A percentile compares a stretch with the other conserved stretches of the same genome.
These are phyloP conservation scores for Penicillium hesseltinei DNA, from an alignment of 2,329 filamentous ascomycete species.

Conservation along the genomic window DNA sequence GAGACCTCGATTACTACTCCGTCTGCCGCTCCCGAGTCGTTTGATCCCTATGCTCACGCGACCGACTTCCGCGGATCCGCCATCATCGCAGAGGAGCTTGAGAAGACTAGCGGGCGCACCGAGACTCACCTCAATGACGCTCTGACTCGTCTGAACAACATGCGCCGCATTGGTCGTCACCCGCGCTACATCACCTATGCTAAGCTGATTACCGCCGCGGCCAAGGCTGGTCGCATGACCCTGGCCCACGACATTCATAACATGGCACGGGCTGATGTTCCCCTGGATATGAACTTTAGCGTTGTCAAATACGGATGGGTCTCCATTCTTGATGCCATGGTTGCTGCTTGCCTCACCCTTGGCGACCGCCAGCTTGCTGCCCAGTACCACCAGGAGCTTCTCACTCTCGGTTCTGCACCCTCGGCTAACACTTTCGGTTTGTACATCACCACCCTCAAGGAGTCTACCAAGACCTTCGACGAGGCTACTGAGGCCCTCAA, in stretches of 20 bases:
- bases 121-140: conserved; percentile 76
- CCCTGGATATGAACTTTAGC: conserved; percentile 77
- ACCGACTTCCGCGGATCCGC: conserved; percentile 94
- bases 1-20: conserved; percentile 54
- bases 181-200: conserved; percentile 95
- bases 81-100: conserved; percentile 83
- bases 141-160: conserved; percentile 81
- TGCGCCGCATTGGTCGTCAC: conserved; percentile 86
- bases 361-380: conserved; percentile 78
- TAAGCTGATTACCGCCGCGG: conserved; percentile 87
- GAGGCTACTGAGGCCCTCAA: conserved; percentile 95
- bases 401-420: conserved; percentile 85
- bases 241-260: conserved; percentile 81
- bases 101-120: conserved; percentile 72
- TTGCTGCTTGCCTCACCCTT: conserved; percentile 81
- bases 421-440: conserved; percentile 97
- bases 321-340: conserved; percentile 93
- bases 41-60: conserved; percentile 84
- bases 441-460: conserved; percentile 98
- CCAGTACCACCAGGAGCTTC: conserved; percentile 85
- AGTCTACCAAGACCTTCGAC: conserved; percentile 95
- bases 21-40: conserved; percentile 72
- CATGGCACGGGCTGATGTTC: conserved; percentile 87
- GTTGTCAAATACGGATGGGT: conserved; percentile 94
- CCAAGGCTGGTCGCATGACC: conserved; percentile 77